phyloP scores from a whole-genome alignment of 257 asterid genomes.

The Mentha longifolia region DNA sequence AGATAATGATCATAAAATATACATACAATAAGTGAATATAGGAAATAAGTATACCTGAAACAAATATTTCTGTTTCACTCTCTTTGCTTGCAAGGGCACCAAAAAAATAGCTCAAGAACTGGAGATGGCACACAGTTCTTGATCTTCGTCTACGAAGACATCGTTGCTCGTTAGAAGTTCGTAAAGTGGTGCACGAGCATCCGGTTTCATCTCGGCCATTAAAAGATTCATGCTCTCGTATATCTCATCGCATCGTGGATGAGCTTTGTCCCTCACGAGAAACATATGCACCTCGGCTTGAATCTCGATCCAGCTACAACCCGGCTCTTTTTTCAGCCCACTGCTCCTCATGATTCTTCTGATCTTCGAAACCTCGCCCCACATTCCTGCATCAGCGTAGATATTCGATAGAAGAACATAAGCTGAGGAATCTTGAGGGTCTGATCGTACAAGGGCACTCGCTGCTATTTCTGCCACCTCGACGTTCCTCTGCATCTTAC shows the following conservation, averaged over 20 bases:
- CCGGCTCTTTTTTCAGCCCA: slow-evolving; percentile 82
- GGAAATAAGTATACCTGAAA: too few species aligned
- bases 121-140: slow-evolving; percentile 25
- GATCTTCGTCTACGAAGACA: slow-evolving; percentile 27
- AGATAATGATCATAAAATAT: too few species aligned
- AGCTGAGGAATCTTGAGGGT: slow-evolving; percentile 80
- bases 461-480: slow-evolving; percentile 92
- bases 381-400: slow-evolving; percentile 86
- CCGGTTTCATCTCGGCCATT: slow-evolving; percentile 66
- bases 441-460: slow-evolving; percentile 56
- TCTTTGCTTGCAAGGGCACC: too few species aligned
- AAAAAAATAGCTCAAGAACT: slow-evolving; percentile 17
- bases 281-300: slow-evolving; percentile 85
- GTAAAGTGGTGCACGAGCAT: slow-evolving; percentile 24
- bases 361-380: slow-evolving; percentile 54
- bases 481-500: slow-evolving; percentile 75
- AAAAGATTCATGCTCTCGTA: slow-evolving; percentile 55
- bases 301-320: slow-evolving; percentile 94
- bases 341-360: slow-evolving; percentile 70
- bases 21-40: too few species aligned
- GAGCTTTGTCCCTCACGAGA: slow-evolving; percentile 87
- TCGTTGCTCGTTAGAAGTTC: slow-evolving; percentile 29
- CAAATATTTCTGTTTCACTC: too few species aligned
- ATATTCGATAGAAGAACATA: slow-evolving; percentile 73
- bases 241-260: slow-evolving; percentile 70